phyloP scores from a whole-genome alignment of 2,329 filamentous ascomycete species.

The Fusarium papillatum region DNA sequence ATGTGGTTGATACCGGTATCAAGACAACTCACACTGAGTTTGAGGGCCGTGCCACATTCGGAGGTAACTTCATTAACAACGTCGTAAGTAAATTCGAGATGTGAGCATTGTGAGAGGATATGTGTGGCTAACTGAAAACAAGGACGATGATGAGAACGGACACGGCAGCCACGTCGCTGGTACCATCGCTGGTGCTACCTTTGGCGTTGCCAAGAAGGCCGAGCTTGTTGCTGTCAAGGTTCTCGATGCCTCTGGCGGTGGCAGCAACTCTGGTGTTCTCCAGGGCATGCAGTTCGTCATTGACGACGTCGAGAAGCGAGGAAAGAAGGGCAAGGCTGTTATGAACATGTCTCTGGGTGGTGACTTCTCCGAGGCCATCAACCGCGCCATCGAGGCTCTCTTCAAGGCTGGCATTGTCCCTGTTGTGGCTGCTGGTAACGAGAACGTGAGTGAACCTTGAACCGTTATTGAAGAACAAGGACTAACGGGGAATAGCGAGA shows the following conservation, averaged over 20 bases:
- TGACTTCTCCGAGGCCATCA: constrained; percentile 61
- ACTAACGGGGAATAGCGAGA: constrained; percentile 53
- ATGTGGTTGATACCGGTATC: constrained; percentile 77
- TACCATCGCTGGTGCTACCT: constrained; percentile 71
- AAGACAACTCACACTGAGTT: constrained; percentile 67
- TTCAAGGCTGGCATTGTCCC: constrained; percentile 65
- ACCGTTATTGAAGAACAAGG: background rate
- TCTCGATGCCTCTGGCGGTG: constrained; percentile 58
- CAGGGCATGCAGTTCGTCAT: constrained; percentile 70
- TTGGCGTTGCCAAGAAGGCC: constrained; percentile 66
- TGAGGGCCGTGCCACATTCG: constrained; percentile 66
- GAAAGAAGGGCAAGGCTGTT: constrained; percentile 65
- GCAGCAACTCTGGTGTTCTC: constrained; percentile 60
- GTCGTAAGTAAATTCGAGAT: constrained; percentile 51
- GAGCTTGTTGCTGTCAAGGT: constrained; percentile 72
- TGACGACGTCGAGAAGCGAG: constrained; percentile 57
- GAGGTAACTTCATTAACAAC: constrained; percentile 64
- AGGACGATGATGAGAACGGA: constrained; percentile 70
- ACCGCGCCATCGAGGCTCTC: constrained; percentile 66
- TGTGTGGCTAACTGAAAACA: constrained; percentile 8
- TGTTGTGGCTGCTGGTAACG: constrained; percentile 73
- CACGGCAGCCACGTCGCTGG: constrained; percentile 76
- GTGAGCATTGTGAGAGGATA: background rate
- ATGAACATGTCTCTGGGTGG: constrained; percentile 76
- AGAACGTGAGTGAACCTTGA: constrained; percentile 52